These are phyloP conservation scores for Daldinia concentrica DNA, from an alignment of 495 filamentous ascomycete species.

Conservation along the genomic window DNA sequence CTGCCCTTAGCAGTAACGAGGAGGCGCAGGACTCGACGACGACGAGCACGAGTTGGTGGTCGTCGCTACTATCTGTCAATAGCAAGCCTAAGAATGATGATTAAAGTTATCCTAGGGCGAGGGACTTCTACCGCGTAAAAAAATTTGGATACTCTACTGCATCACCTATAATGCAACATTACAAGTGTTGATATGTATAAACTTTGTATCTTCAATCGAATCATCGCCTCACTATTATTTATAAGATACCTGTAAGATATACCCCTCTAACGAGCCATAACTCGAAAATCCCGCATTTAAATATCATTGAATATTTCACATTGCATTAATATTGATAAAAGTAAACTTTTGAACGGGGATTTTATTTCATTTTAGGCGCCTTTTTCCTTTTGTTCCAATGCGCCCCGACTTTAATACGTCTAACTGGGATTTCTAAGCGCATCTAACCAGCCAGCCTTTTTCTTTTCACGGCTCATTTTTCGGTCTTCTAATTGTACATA, in stretches of 20 bases:
- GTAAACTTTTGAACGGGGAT: constrained; percentile 37
- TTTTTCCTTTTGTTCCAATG: constrained; percentile 17
- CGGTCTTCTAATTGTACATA: constrained; percentile 35
- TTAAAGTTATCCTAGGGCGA: neutral
- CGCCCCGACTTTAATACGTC: neutral
- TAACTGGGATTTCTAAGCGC: constrained; percentile 20
- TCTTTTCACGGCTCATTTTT: constrained; percentile 24
- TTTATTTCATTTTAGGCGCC: constrained; percentile 38
- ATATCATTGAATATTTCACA: neutral
- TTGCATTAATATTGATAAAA: neutral
- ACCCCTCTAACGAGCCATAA: too few relatives aligned
- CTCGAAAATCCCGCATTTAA: neutral
- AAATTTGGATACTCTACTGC: neutral
- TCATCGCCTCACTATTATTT: neutral
- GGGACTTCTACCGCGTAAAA: neutral
- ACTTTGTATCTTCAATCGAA: neutral
- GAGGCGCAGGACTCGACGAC: constrained; percentile 9
- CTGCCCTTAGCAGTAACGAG: neutral
- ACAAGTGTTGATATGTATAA: neutral
- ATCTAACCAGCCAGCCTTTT: constrained; percentile 26
- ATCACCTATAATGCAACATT: neutral
- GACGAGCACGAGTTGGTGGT: constrained; percentile 22
- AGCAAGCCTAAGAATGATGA: constrained; percentile 29
- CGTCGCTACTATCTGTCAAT: constrained; percentile 27
- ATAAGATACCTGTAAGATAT: neutral